phyloP scores from a whole-genome alignment of 139 green algal genomes.

The Tetratostichococcus sp. region DNA sequence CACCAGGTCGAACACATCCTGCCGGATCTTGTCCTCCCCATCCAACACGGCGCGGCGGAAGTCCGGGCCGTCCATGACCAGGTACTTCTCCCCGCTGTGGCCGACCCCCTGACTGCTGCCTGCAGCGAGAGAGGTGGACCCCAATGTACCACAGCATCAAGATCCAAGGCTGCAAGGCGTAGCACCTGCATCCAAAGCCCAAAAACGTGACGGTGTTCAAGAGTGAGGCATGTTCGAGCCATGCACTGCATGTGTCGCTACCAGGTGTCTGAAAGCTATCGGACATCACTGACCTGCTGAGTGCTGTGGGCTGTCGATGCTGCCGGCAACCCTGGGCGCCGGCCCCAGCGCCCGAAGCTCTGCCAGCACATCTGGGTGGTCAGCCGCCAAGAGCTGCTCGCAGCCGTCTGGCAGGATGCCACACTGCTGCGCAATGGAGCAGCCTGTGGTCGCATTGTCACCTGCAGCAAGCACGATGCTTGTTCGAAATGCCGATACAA shows the following conservation, averaged over 20 bases:
- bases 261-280: too few relatives aligned
- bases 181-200: too few relatives aligned
- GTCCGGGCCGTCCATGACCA: slow-evolving; percentile 58
- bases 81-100: slow-evolving; percentile 15
- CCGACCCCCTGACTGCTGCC: slow-evolving; percentile 3
- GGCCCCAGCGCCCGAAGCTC: not conserved
- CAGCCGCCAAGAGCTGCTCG: not conserved
- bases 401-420: slow-evolving; percentile 67
- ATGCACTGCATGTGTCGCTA: not conserved
- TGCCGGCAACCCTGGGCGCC: not conserved
- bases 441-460: slow-evolving; percentile 86
- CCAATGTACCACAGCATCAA: too few relatives aligned
- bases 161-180: too few relatives aligned
- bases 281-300: not conserved
- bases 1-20: slow-evolving; percentile 49
- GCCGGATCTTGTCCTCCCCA: slow-evolving; percentile 54
- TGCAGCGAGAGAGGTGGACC: not conserved
- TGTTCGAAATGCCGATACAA: too few relatives aligned
- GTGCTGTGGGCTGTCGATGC: not conserved
- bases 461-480: slow-evolving; percentile 32
- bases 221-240: too few relatives aligned
- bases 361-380: not conserved
- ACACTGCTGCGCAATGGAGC: slow-evolving; percentile 76
- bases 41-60: slow-evolving; percentile 54
- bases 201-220: too few relatives aligned